Base-by-base conservation (phyloP, 768 basidiomycete species). In the Tylopilus vinaceipallidus region DNA sequence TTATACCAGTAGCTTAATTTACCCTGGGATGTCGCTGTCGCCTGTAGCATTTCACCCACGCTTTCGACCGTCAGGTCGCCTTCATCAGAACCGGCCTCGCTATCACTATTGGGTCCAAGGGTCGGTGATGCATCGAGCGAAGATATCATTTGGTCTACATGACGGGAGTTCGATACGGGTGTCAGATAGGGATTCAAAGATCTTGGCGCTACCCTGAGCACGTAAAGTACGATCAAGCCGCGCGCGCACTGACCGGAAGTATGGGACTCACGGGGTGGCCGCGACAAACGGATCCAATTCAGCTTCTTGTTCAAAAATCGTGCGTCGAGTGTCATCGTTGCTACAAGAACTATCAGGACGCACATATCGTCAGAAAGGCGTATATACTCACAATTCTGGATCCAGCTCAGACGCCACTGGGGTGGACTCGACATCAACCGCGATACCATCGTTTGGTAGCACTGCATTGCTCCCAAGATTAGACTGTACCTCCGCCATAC, bases 161-260 rank as follows among this genome's bases (percentile, higher is more conserved):
- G 44, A 32, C 62, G 57, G 17, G 63, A 51, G 38, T 65, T 62
- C n/a, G 60, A 63, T 22, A 63, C 1, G 0, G 62, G 62, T 17
- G 62, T 63, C 63, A 63, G 40, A 34, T 63, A 63, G 1, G 60
- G 63, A 41, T 63, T 65, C 6, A 53, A 49, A 23, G 42, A 33
- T 45, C 52, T 59, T 32, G 47, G 32, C 4, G 45, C 63, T 6
- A 49, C 42, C 6, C 58, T 62, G 23, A 34, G n/a, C 39, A 38
- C 16, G 39, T 13, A 29, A 8, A 26, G 16, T 23, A 20, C 12
- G 6, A 17, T 39, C 12, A 32, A n/a, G 11, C 13, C 27, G 7
- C n/a, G n/a, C n/a, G n/a, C n/a, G n/a, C n/a, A n/a, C n/a, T n/a
- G 27, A 8, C 38, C 8, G 1, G 14, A 39, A 6, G 17, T 8